These are phyloP conservation scores for Aspergillus pseudonomiae DNA, from an alignment of 2,329 filamentous ascomycete species.

Conservation along the genomic window DNA sequence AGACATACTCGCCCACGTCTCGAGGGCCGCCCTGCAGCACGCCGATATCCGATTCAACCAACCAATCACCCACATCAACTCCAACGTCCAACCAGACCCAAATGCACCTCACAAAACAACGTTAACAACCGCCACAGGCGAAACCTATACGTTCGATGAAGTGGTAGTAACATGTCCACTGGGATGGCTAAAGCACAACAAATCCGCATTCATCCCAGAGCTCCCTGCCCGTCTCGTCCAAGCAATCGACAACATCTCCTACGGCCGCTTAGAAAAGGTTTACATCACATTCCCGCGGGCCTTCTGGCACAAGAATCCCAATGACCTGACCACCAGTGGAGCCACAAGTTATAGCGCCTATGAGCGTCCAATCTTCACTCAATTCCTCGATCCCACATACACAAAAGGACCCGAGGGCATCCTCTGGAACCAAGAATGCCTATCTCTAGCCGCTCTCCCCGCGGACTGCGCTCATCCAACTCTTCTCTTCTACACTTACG, in stretches of 20 bases:
- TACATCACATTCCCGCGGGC: conserved; percentile 71
- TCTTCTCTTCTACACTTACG: conserved; percentile 72
- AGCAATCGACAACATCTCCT: conserved; percentile 53
- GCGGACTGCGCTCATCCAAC: conserved; percentile 69
- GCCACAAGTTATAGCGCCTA: conserved; percentile 27
- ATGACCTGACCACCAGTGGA: conserved; percentile 1
- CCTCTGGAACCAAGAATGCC: conserved; percentile 73
- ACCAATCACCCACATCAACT: conserved; percentile 45
- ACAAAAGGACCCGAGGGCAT: conserved; percentile 62
- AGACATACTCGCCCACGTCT: conserved; percentile 58
- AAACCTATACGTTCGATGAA: conserved; percentile 51
- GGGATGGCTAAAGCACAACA: conserved; percentile 57
- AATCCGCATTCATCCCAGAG: conserved; percentile 47
- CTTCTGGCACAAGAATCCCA: conserved; percentile 66
- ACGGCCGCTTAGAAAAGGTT: conserved; percentile 51
- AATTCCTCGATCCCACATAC: conserved; percentile 75
- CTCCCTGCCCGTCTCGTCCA: conserved; percentile 46
- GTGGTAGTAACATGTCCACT: conserved; percentile 57
- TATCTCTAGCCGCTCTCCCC: conserved; percentile 74
- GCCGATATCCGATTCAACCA: conserved; percentile 54
- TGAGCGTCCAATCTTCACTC: conserved; percentile 67
- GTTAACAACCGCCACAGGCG: conserved; percentile 43
- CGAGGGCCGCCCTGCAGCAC: conserved; percentile 50
- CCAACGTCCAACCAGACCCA: conserved; percentile 22
- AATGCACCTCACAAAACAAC: conserved; percentile 45